Conservation (phyloP, 2,329 filamentous ascomycete species). For the Colletotrichum sp. region DNA sequence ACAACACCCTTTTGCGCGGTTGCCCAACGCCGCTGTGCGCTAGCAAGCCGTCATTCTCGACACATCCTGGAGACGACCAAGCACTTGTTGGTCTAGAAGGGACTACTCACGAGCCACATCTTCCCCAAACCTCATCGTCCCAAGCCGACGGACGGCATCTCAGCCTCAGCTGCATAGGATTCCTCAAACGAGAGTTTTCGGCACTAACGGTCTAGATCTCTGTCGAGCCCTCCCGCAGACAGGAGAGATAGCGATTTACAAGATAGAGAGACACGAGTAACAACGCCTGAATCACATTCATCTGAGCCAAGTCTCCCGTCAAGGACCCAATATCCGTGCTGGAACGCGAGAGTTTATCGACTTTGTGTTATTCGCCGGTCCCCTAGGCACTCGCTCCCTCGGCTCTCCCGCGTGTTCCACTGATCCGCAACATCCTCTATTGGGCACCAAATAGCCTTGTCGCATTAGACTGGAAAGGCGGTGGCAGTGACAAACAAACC, state of each 20-base stretch:
- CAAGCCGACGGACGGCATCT: background rate
- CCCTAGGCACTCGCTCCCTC: background rate
- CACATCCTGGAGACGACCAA: background rate
- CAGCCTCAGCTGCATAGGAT: background rate
- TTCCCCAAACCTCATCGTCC: background rate
- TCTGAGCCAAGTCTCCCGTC: background rate
- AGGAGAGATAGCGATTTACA: background rate
- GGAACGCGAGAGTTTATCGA: background rate
- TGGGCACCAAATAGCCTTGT: background rate
- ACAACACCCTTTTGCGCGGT: background rate
- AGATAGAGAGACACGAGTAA: background rate
- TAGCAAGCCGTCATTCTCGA: background rate
- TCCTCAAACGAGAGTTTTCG: background rate
- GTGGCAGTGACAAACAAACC: constrained; percentile 7
- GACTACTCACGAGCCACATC: constrained; percentile 14
- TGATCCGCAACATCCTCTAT: background rate
- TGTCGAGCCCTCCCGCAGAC: background rate
- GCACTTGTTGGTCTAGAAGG: background rate
- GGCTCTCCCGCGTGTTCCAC: background rate
- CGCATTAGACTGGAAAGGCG: background rate
- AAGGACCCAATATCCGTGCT: background rate
- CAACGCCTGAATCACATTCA: background rate
- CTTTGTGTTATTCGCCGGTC: background rate
- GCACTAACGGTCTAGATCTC: background rate
- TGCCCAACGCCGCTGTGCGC: background rate